These are phyloP conservation scores for Solanum piurae DNA, from an alignment of 257 asterid species.

Conservation along the genomic window DNA sequence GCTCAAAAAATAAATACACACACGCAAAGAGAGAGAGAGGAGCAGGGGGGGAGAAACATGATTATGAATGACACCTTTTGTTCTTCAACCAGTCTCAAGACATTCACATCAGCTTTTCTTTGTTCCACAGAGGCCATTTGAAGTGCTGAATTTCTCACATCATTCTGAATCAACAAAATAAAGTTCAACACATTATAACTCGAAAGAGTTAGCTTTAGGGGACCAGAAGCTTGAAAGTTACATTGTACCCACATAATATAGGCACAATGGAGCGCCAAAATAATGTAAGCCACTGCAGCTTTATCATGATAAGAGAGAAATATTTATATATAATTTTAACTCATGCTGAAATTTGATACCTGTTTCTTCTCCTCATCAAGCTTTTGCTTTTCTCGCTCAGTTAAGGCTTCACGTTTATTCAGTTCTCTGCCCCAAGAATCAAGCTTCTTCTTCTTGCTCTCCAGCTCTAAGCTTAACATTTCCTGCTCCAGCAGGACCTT, in stretches of 20 bases:
- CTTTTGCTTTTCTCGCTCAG: constrained; percentile 71
- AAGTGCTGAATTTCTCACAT: constrained; percentile 53
- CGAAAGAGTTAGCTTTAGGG: not conserved
- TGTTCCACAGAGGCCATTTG: constrained; percentile 81
- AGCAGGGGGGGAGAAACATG: not conserved
- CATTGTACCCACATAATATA: not conserved
- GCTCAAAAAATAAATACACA: not conserved
- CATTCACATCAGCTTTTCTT: constrained; percentile 64
- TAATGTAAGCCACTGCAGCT: not conserved
- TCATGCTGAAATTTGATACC: constrained; percentile 24
- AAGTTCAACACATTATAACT: not conserved
- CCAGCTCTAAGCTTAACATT: constrained; percentile 50
- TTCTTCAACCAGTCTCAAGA: constrained; percentile 70
- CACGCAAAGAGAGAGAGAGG: not conserved
- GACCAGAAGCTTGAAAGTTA: not conserved
- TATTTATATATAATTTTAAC: not conserved
- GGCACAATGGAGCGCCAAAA: not conserved
- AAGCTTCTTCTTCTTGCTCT: constrained; percentile 49
- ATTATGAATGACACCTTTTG: constrained; percentile 42
- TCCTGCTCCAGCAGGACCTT: constrained; percentile 68
- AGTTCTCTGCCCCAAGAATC: constrained; percentile 76
- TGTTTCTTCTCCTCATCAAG: constrained; percentile 74
- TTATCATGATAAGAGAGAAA: not conserved
- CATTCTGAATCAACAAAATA: constrained; percentile 36
- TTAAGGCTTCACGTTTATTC: constrained; percentile 64